A percentile compares a stretch with the other conserved stretches of the same genome.
Conservation (phyloP, 2,329 filamentous ascomycete species). For the Fusarium lateritium region DNA sequence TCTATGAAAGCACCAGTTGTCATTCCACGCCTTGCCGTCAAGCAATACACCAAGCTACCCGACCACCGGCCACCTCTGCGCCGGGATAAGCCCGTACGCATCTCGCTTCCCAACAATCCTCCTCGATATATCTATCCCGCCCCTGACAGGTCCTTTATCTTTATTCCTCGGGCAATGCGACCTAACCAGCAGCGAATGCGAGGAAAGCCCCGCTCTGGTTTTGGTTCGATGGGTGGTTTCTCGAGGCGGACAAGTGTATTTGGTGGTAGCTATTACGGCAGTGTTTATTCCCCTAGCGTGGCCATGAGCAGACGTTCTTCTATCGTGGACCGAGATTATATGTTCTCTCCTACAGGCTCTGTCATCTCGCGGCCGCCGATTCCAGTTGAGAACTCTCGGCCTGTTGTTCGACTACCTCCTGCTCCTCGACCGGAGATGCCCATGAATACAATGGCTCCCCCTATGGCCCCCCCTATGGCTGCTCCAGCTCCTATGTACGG, state of each 20-base stretch:
- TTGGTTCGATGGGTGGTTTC: constrained; percentile 76
- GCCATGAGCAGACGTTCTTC: constrained; percentile 93
- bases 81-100: constrained; percentile 95
- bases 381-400: constrained; percentile 73
- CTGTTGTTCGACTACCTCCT: constrained; percentile 88
- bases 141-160: constrained; percentile 93
- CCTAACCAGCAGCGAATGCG: constrained; percentile 87
- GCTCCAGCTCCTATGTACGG: constrained; percentile 15
- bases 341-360: constrained; percentile 86
- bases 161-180: constrained; percentile 93
- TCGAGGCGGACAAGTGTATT: constrained; percentile 90
- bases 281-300: constrained; percentile 87
- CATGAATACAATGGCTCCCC: constrained; percentile 37
- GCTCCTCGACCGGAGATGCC: constrained; percentile 56
- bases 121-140: constrained; percentile 94
- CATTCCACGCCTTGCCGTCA: constrained; percentile 84
- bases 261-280: constrained; percentile 77
- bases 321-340: constrained; percentile 75
- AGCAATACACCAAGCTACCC: constrained; percentile 93
- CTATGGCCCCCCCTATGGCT: constrained; percentile 21
- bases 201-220: constrained; percentile 80
- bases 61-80: constrained; percentile 94
- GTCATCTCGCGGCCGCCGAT: constrained; percentile 78
- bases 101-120: constrained; percentile 85
- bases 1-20: constrained; percentile 79